Base-by-base conservation (phyloP, 164 flowering plant species). In the grape (Vitis vinifera) region DNA sequence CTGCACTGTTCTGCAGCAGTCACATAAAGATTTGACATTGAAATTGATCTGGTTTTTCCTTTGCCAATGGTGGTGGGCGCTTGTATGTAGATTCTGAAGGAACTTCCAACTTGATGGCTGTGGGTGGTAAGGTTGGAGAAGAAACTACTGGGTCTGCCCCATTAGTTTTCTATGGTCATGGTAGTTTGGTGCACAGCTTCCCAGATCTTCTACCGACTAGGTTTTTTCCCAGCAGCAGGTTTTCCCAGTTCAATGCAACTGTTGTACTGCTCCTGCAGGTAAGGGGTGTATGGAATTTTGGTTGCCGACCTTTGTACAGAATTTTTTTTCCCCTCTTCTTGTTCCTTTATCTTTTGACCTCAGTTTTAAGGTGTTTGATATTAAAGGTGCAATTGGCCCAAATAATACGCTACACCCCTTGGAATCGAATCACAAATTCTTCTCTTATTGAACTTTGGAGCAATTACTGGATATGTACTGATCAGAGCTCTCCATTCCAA, bases 281-380 rank as follows among this genome's bases (percentile, higher is more conserved):
- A 75, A 75, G 72, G 81, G 83, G 76, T 71, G 75, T 76, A 72
- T 75, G 81, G 82, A 81, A 67, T 81, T 85, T 85, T 85, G 78
- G 82, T 71, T 81, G 74, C 76, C 74, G 48, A 67, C 71, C 78
- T 69, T 73, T 87, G 91, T 87, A 87, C 87, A 87, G 81, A 80
- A 68, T 67, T 70, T 73, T 78, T 71, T 63, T 58, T 44, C 57
- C 62, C 48, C 59, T 68, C 30, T 51, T 19, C 60, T 73, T 65
- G 29, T 72, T 60, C 3, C 10, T 27, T 62, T 51, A 15, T 62
- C 58, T 58, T 55, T 53, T 51, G 70, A 55, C 66, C 77, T 69
- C 61, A n/a, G 65, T 62, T 50, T 71, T 65, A 30, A 74, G 68
- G 72, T 73, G 72, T 78, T 71, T 80, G 76, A 78, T 70, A 67